Evolutionary conservation across 176 grass and related monocot genomes (phyloP).

Genomic region (Typha latifolia): DNA sequence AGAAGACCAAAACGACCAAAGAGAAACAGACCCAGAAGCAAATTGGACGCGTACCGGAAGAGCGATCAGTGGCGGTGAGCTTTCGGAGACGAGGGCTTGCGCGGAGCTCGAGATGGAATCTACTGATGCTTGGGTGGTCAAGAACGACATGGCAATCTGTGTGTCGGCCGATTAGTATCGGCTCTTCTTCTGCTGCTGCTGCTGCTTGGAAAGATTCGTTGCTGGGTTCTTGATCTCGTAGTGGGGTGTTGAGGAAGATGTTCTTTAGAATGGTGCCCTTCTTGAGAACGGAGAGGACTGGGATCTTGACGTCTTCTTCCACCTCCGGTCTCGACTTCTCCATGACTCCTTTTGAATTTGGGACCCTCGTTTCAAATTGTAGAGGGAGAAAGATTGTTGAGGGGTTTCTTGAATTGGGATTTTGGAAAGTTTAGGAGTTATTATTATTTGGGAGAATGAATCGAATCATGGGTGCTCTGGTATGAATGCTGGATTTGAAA

Average conservation of each 20-base stretch:
- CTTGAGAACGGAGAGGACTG: constrained; percentile 67
- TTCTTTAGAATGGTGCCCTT: constrained; percentile 51
- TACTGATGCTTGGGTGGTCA: constrained; percentile 93
- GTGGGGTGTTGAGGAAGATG: constrained; percentile 68
- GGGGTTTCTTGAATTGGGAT: background rate
- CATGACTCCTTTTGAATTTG: constrained; percentile 3
- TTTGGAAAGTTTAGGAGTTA: too few species aligned
- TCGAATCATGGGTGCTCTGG: too few species aligned
- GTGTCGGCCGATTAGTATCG: constrained; percentile 56
- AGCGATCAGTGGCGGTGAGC: constrained; percentile 58
- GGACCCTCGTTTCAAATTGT: too few species aligned
- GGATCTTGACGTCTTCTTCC: constrained; percentile 31
- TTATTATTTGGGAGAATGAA: too few species aligned
- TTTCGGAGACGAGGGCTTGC: constrained; percentile 25
- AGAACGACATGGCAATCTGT: constrained; percentile 66
- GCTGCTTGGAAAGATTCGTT: background rate
- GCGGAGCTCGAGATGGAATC: constrained; percentile 62
- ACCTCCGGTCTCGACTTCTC: constrained; percentile 9
- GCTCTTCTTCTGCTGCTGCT: constrained; percentile 9
- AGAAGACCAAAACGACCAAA: background rate
- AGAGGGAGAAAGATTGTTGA: background rate
- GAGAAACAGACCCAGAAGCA: background rate
- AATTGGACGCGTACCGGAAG: constrained; percentile 41
- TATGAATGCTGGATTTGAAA: too few species aligned
- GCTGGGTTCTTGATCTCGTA: background rate